Evolutionary conservation across 2,329 filamentous ascomycete species (phyloP).

Genomic region (Aphanocladium album): DNA sequence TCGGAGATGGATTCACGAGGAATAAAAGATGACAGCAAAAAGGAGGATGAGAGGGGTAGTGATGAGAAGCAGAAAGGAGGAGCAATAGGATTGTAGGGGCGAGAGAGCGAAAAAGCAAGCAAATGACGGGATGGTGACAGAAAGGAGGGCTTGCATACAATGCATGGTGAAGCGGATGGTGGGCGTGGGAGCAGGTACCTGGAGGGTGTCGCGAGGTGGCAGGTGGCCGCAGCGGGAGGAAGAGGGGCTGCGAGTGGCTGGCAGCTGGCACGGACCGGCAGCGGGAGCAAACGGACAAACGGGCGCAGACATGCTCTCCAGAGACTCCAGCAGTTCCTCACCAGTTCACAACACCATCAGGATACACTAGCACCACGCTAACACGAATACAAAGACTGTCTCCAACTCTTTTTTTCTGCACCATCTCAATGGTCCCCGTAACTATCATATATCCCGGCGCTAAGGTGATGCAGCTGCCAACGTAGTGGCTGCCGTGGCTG

Average conservation of each 20-base stretch:
- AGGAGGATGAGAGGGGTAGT: background rate
- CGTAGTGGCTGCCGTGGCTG: no score
- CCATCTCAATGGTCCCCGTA: no score
- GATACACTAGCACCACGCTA: no score
- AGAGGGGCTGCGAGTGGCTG: background rate
- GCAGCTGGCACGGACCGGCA: conserved; percentile 7
- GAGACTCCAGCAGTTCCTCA: background rate
- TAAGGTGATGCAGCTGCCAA: no score
- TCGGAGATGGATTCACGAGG: background rate
- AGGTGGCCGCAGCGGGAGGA: background rate
- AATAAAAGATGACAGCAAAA: background rate
- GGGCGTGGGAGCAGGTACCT: no score
- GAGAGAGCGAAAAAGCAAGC: background rate
- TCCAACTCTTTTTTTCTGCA: no score
- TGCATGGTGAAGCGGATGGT: no score
- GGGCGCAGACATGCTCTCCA: background rate
- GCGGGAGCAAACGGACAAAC: background rate
- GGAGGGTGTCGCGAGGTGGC: background rate
- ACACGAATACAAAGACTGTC: no score
- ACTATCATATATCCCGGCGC: no score
- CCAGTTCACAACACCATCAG: no score
- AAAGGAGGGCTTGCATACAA: no score
- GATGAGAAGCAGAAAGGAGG: background rate
- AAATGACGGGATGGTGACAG: background rate
- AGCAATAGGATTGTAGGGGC: background rate